Evolutionary conservation across 345 rosid genomes (phyloP), one percentile per base, ranked within the genome.

Genomic region (Populus tremula): DNA sequence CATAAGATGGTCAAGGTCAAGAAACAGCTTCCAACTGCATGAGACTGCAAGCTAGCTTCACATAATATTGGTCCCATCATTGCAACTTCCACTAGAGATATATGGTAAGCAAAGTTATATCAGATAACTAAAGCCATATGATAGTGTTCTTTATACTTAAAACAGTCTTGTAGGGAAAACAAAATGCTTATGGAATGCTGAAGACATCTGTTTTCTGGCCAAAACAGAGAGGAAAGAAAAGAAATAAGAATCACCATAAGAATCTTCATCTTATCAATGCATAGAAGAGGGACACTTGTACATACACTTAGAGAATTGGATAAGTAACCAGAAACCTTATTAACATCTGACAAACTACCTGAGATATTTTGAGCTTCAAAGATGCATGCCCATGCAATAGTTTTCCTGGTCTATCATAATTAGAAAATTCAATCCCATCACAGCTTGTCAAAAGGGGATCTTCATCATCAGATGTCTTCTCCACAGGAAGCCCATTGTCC

Each of bases 291-390:
- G 11, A 25, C 29, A 59, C 63, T 59, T 59, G 63, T 59, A 59
- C 14, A 10, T n/a, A 59, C 29, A n/a, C 16, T 47, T 14, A 4
- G 50, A 47, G 50, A 14, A 14, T 47, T n/a, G 63, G 53, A 5
- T 38, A 21, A 25, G 50, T 25, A 38, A 64, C 31, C 65, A 71
- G 47, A 73, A 69, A 66, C n/a, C n/a, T 73, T 23, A 29, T 66
- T 69, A 7, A 16, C 27, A 70, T 76, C 36, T 64, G 63, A 69
- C 68, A 43, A 64, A 77, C 38, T 59, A 92, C 97, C 98, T 92
- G 92, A 79, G 97, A 90, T 76, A 92, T 91, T 81, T 91, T 91
- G 77, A 94, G 90, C 84, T 89, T 91, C 76, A 94, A 91, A 78
- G 97, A 89, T 67, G 94, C 91, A n/a, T 86, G 87, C 49, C 98